Evolutionary conservation across 768 basidiomycete species (phyloP), one percentile per base, ranked within the genome.

Genomic region (Thelephora aurantiotincta): DNA sequence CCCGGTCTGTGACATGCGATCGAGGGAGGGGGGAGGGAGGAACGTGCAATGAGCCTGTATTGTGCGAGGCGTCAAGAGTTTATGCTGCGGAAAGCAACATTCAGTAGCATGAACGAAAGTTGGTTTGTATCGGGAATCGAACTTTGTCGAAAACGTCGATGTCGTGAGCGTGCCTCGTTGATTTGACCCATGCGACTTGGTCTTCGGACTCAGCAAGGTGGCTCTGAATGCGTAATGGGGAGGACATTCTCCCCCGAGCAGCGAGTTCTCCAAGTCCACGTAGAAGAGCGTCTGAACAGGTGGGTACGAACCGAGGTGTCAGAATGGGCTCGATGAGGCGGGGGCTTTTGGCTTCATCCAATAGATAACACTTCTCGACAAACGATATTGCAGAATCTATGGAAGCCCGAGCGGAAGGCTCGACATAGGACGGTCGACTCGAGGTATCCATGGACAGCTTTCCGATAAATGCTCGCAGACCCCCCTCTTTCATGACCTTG

Each of bases 31-130:
- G 0, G 60, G 46, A n/a, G 65, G 58, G 30, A 91, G 70, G 63
- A 82, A 90, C 1, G 91, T 94, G 64, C 90, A 93, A 60, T 93
- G 91, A 0, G 89, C 90, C 68, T 90, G 86, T 11, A 92, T 61
- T 0, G 87, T 82, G 12, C 72, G 72, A 1, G 68, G 56, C 1
- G 77, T 80, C 43, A 90, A 64, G 4, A 91, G 69, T 6, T 67
- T 63, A 53, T 69, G 55, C 86, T 88, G 60, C 35, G 30, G 36
- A 11, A 35, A 47, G 23, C 11, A 42, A 19, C n/a, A n/a, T n/a
- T 22, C 18, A 7, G 22, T 19, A 45, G 11, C n/a, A 23, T 22
- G 30, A 35, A 41, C 11, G 44, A 7, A n/a, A 6, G 44, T 37
- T 46, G 16, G 47, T 16, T 16, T 13, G 22, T 33, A 30, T 6